These are phyloP conservation scores for Bruguiera hainesii DNA, from an alignment of 441 rosid species.

Conservation along the genomic window DNA sequence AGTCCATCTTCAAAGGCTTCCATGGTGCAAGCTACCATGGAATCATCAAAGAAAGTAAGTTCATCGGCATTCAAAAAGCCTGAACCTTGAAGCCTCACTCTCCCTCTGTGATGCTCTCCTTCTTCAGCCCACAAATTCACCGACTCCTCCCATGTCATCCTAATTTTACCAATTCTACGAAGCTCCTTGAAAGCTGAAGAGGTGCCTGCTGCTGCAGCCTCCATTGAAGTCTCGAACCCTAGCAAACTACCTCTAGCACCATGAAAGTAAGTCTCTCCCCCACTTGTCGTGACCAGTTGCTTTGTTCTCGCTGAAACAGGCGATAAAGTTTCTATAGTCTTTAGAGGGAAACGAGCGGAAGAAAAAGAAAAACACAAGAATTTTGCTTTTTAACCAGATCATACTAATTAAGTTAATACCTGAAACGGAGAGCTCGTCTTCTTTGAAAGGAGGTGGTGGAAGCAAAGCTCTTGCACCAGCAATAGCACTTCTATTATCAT, in stretches of 20 bases:
- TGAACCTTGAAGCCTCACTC: conserved; percentile 69
- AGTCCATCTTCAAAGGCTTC: conserved; percentile 82
- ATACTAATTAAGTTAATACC: conserved; percentile 19
- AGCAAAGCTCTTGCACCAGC: conserved; percentile 41
- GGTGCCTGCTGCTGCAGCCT: conserved; percentile 27
- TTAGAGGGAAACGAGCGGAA: conserved; percentile 13
- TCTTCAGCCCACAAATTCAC: conserved; percentile 95
- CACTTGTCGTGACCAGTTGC: conserved; percentile 43
- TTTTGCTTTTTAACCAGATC: neutral
- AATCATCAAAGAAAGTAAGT: conserved; percentile 72
- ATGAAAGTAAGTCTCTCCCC: conserved; percentile 39
- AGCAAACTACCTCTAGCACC: conserved; percentile 35
- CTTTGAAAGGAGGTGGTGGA: conserved; percentile 57
- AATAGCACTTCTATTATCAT: conserved; percentile 25
- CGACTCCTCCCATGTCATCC: conserved; percentile 95
- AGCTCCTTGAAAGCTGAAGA: conserved; percentile 53
- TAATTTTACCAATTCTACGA: conserved; percentile 77
- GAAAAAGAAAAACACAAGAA: neutral
- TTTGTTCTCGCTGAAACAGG: conserved; percentile 52
- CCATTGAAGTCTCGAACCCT: conserved; percentile 53
- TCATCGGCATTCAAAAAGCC: conserved; percentile 88
- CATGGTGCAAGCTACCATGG: conserved; percentile 79
- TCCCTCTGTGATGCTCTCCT: conserved; percentile 74
- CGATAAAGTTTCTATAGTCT: neutral
- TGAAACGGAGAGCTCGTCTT: conserved; percentile 44